phyloP scores from a whole-genome alignment of 208 protist genomes.

The Crithidia thermophila region DNA sequence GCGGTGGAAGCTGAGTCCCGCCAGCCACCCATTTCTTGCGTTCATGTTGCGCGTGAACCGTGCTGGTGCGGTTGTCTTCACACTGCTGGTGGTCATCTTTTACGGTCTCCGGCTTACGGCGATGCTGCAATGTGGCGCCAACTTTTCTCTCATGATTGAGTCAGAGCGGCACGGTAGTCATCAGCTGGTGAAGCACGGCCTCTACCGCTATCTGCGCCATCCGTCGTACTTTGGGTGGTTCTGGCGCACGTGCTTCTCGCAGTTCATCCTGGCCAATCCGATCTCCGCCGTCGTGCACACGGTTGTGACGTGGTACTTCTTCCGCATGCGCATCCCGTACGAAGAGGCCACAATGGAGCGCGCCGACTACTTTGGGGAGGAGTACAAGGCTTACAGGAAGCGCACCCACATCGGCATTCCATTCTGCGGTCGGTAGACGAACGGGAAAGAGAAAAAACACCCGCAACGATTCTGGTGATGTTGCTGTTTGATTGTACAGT shows the following conservation, averaged over 20 bases:
- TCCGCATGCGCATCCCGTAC: constrained; percentile 85
- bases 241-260: constrained; percentile 89
- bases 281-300: constrained; percentile 82
- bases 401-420: constrained; percentile 89
- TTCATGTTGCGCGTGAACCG: constrained; percentile 52
- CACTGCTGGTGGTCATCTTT: constrained; percentile 44
- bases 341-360: constrained; percentile 84
- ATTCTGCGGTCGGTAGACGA: constrained; percentile 41
- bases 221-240: constrained; percentile 98
- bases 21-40: neutral
- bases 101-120: constrained; percentile 77
- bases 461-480: no score
- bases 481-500: neutral
- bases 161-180: constrained; percentile 65
- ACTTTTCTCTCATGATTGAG: constrained; percentile 90
- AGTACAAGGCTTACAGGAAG: constrained; percentile 83
- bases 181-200: constrained; percentile 85
- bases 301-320: constrained; percentile 91
- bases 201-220: constrained; percentile 93
- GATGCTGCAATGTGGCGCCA: constrained; percentile 82
- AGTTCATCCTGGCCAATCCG: constrained; percentile 94
- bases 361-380: constrained; percentile 88
- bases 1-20: constrained; percentile 47
- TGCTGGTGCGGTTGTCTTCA: constrained; percentile 33
- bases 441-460: no score